These are phyloP conservation scores for Puccinia horiana DNA, from an alignment of 1,284 basidiomycete genomes.

Conservation along the genomic window DNA sequence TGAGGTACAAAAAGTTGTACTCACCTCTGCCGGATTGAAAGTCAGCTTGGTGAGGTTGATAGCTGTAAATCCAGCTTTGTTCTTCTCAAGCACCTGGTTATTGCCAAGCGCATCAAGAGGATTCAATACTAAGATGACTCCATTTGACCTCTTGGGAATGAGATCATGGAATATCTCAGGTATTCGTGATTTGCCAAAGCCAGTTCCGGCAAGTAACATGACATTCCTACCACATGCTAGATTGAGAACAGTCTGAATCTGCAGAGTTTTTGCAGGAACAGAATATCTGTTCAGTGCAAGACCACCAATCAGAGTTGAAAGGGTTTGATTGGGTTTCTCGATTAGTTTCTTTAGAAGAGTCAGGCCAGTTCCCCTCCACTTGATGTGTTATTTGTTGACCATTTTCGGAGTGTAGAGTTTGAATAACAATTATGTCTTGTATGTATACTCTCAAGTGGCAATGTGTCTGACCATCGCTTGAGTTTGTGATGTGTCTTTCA, in stretches of 20 bases:
- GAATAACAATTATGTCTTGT: too few relatives aligned
- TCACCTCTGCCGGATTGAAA: not conserved
- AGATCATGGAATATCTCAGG: not conserved
- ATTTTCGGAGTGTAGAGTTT: too few relatives aligned
- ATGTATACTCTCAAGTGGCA: too few relatives aligned
- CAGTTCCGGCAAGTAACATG: not conserved
- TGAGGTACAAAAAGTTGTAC: too few relatives aligned
- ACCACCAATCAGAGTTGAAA: too few relatives aligned
- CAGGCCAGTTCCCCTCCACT: too few relatives aligned
- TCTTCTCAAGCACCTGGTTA: not conserved
- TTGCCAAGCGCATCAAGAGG: not conserved
- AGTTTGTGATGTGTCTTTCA: too few relatives aligned
- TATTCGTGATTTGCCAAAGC: not conserved
- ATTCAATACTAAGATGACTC: not conserved
- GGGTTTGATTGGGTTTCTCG: too few relatives aligned
- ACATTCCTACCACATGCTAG: not conserved
- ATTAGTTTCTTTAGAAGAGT: too few relatives aligned
- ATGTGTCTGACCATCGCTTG: too few relatives aligned
- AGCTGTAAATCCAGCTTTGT: not conserved
- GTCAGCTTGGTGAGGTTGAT: not conserved
- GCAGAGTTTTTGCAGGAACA: not conserved
- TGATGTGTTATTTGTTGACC: too few relatives aligned
- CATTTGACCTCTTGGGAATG: not conserved
- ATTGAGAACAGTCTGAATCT: not conserved
- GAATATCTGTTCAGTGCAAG: too few relatives aligned